Base-by-base conservation (phyloP, 306 rosid species). In the Vigna angularis region DNA sequence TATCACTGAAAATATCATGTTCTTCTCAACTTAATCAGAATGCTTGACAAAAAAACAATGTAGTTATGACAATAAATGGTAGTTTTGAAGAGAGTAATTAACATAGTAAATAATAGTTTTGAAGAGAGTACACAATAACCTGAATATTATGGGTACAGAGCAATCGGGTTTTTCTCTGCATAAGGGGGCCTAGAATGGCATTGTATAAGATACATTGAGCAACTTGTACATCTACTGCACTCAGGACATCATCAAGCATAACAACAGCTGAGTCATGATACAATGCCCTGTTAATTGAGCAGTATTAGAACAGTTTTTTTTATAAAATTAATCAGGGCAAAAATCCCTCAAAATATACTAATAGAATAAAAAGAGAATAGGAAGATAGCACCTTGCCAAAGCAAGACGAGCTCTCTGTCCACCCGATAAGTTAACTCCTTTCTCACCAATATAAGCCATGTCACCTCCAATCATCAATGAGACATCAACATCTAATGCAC, bases 351-450 rank as follows among this genome's bases (percentile, higher is more conserved):
- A 1, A 30, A 71, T 24, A 70, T 45, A 70, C 53, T 42, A 26
- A 0, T 30, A 30, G 53, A 66, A 75, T 59, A 6, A 63, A 62
- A 75, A 7, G 71, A 14, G 44, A 65, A 75, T 6, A 38, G 26
- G 66, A 81, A 58, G 75, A 34, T 44, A 58, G 73, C 74, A 91
- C 98, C 98, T 90, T 59, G 98, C 98, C 89, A 94, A 84, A 85
- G 98, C 97, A 82, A 94, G 90, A 78, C 98, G 97, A 66, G 97
- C 93, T 85, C 95, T 90, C 76, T 94, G 98, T 78, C 98, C 98
- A 73, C 98, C 98, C 4, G 98, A 94, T 84, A 94, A 85, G 76
- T 92, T 94, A 75, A 83, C 64, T 81, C 98, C 97, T 78, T 89
- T 94, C 81, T 94, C 98, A 80, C 97, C 98, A 76, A 89, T 86